These are phyloP conservation scores for Fusarium staphyleae DNA, from an alignment of 2,329 filamentous ascomycete genomes.

Conservation along the genomic window DNA sequence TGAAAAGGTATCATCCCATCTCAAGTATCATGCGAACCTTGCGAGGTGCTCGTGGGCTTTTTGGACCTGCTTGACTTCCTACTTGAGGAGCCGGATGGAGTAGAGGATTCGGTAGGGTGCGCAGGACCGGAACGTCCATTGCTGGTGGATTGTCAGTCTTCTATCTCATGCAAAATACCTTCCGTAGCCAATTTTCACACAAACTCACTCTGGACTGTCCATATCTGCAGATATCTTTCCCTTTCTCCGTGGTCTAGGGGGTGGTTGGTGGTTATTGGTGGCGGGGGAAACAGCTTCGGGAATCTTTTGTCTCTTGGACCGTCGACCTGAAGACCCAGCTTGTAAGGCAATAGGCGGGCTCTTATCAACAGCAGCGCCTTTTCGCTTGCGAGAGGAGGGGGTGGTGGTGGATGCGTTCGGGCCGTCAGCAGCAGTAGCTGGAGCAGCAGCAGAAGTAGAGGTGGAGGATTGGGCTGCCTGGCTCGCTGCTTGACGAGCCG, in stretches of 20 bases:
- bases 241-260: constrained; percentile 61
- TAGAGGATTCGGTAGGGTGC: constrained; percentile 65
- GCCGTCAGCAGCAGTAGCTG: constrained; percentile 48
- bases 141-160: constrained; percentile 20
- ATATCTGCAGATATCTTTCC: constrained; percentile 70
- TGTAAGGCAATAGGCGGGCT: constrained; percentile 48
- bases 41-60: constrained; percentile 60
- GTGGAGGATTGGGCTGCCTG: constrained; percentile 58
- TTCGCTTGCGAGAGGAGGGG: constrained; percentile 75
- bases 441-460: constrained; percentile 51
- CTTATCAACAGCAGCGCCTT: constrained; percentile 65
- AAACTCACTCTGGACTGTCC: constrained; percentile 73
- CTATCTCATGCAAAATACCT: not conserved
- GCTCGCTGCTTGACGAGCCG: constrained; percentile 85
- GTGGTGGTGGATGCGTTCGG: constrained; percentile 52
- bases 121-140: constrained; percentile 58
- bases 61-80: constrained; percentile 77
- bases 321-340: constrained; percentile 56
- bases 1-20: not conserved
- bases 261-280: constrained; percentile 39
- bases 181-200: not conserved
- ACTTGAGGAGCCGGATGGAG: constrained; percentile 69
- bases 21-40: constrained; percentile 46
- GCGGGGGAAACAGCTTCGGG: constrained; percentile 53
- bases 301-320: constrained; percentile 76